Evolutionary conservation across 73 alveolate species (phyloP).

Genomic region (Stentor coeruleus): DNA sequence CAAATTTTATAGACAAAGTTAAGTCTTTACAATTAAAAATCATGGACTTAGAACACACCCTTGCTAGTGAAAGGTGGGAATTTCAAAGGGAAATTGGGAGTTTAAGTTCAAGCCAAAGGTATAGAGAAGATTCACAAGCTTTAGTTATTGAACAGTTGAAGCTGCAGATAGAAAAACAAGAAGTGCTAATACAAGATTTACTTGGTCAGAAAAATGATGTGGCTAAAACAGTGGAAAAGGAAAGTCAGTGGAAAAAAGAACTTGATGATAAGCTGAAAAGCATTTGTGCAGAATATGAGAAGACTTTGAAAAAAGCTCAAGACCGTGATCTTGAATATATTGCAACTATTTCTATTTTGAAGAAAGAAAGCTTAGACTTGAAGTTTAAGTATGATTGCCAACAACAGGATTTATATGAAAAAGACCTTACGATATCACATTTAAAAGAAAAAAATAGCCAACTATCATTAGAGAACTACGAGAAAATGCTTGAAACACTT

Average conservation of each 20-base stretch:
- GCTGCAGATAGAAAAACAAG: not conserved
- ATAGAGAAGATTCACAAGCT: not conserved
- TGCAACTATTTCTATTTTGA: not conserved
- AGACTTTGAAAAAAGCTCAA: not conserved
- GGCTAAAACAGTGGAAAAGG: not conserved
- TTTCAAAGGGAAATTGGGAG: conserved; percentile 3
- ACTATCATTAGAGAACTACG: not conserved
- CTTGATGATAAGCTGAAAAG: not conserved
- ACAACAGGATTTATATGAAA: not conserved
- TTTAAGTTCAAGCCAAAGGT: not conserved
- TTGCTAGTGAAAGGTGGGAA: conserved; percentile 3
- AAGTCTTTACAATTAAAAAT: not conserved
- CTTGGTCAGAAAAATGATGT: not conserved
- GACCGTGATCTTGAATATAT: not conserved
- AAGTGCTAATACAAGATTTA: not conserved
- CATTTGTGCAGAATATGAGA: not conserved
- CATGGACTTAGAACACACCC: not conserved
- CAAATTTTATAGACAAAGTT: not conserved
- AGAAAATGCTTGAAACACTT: not conserved
- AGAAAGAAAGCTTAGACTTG: not conserved
- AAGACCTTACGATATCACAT: not conserved
- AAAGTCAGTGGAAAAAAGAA: not conserved
- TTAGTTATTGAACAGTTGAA: not conserved
- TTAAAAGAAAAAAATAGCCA: not conserved
- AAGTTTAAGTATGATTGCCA: not conserved